These are phyloP conservation scores for Leccinum fuscescens DNA, from an alignment of 1,284 basidiomycete genomes.

Conservation along the genomic window DNA sequence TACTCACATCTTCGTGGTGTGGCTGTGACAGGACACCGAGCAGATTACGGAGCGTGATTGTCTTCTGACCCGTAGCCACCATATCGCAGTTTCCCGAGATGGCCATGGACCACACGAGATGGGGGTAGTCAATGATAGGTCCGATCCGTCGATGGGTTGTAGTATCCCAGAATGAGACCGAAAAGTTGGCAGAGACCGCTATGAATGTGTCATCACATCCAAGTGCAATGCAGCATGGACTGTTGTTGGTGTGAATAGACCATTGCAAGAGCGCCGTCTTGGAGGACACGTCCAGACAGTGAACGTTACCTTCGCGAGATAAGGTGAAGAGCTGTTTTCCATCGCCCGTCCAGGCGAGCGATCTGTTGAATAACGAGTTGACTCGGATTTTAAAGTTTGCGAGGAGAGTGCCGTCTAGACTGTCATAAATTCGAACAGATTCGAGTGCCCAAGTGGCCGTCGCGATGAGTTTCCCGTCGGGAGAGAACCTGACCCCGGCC, in stretches of 20 bases:
- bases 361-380: not conserved
- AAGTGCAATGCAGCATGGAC: not conserved
- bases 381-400: not conserved
- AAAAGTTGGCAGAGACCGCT: not conserved
- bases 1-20: not conserved
- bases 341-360: not conserved
- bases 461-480: conserved; percentile 3
- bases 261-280: not conserved
- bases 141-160: not conserved
- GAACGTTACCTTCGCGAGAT: not conserved
- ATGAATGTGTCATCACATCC: not conserved
- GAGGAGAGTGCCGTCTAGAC: not conserved
- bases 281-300: not conserved
- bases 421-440: not conserved
- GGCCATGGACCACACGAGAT: not conserved
- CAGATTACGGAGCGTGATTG: not conserved
- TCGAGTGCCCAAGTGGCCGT: conserved; percentile 7
- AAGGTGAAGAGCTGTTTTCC: not conserved
- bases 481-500: conserved; percentile 6
- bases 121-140: not conserved
- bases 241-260: not conserved
- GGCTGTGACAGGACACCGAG: not conserved
- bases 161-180: not conserved
- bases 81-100: not conserved
- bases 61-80: not conserved